Evolutionary conservation across 2,329 filamentous ascomycete species (phyloP).

Genomic region (Colletotrichum acutatum): DNA sequence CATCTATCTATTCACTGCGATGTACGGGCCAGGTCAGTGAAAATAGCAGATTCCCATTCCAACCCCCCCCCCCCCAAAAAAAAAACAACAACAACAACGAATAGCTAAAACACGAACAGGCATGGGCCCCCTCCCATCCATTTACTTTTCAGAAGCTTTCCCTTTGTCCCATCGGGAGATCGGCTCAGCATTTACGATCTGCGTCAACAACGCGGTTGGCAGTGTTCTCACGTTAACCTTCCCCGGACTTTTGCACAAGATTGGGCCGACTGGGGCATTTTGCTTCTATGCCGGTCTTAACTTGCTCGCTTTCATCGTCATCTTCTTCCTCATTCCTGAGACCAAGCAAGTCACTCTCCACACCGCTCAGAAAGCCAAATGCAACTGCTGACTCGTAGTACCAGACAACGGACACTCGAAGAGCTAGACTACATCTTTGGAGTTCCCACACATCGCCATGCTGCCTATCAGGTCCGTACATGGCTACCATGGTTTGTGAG

Average conservation of each 20-base stretch:
- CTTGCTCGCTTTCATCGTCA: constrained; percentile 68
- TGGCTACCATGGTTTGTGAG: constrained; percentile 47
- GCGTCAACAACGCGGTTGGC: constrained; percentile 43
- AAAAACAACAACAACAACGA: too few relatives aligned
- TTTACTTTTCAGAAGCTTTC: constrained; percentile 67
- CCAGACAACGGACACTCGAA: constrained; percentile 57
- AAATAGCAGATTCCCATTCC: background rate
- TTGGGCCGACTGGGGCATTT: constrained; percentile 57
- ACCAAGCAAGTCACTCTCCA: constrained; percentile 53
- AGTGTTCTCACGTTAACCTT: constrained; percentile 51
- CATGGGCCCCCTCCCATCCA: constrained; percentile 44
- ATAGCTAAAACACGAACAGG: constrained; percentile 34
- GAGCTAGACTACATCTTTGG: constrained; percentile 55
- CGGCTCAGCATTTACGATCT: constrained; percentile 45
- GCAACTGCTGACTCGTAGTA: background rate
- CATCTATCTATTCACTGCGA: constrained; percentile 65
- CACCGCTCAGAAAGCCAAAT: background rate
- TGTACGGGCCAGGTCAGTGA: constrained; percentile 56
- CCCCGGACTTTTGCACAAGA: constrained; percentile 57
- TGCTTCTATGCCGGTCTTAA: constrained; percentile 72
- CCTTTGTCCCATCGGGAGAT: constrained; percentile 63
- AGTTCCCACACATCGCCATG: constrained; percentile 45
- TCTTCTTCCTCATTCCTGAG: constrained; percentile 70
- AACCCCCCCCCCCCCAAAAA: too few relatives aligned
- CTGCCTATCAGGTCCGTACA: constrained; percentile 45